Conservation (phyloP, 208 protist genomes). For the Leptomonas pyrrhocoris region DNA sequence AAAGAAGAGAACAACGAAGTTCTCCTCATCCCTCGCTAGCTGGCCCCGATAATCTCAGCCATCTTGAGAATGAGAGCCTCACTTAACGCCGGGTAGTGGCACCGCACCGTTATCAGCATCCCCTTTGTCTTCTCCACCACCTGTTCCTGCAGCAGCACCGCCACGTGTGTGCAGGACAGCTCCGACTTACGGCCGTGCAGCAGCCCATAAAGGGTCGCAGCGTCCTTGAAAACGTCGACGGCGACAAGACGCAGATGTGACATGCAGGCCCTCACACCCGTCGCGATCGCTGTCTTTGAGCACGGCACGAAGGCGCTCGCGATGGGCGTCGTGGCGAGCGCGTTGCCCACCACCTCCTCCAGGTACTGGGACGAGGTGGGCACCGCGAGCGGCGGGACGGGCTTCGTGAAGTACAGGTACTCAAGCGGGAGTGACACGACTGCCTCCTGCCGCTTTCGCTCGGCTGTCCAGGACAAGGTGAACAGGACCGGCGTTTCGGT, state of each 20-base stretch:
- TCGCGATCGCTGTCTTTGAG: conserved; percentile 37
- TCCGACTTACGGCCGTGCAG: conserved; percentile 64
- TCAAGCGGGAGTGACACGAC: conserved; percentile 35
- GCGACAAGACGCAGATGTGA: conserved; percentile 43
- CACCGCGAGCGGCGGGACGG: conserved; percentile 13
- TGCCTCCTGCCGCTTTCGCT: conserved; percentile 33
- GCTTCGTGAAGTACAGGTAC: conserved; percentile 73
- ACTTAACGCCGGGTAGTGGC: conserved; percentile 45
- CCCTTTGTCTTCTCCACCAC: conserved; percentile 46
- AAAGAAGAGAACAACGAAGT: not conserved
- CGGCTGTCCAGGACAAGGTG: conserved; percentile 42
- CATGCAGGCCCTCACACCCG: conserved; percentile 36
- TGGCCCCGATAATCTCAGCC: conserved; percentile 30
- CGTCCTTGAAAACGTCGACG: conserved; percentile 79
- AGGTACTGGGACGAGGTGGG: conserved; percentile 43
- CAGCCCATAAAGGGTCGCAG: conserved; percentile 58
- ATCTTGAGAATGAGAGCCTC: conserved; percentile 68
- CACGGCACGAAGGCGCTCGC: conserved; percentile 59
- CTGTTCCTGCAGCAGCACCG: conserved; percentile 64
- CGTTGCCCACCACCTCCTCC: conserved; percentile 35
- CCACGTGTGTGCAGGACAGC: conserved; percentile 48
- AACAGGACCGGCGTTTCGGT: conserved; percentile 34
- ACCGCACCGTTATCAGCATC: conserved; percentile 50
- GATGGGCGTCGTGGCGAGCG: conserved; percentile 37
- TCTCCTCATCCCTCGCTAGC: not conserved